phyloP scores from a whole-genome alignment of 345 rosid species.

The Orychophragmus violaceus region DNA sequence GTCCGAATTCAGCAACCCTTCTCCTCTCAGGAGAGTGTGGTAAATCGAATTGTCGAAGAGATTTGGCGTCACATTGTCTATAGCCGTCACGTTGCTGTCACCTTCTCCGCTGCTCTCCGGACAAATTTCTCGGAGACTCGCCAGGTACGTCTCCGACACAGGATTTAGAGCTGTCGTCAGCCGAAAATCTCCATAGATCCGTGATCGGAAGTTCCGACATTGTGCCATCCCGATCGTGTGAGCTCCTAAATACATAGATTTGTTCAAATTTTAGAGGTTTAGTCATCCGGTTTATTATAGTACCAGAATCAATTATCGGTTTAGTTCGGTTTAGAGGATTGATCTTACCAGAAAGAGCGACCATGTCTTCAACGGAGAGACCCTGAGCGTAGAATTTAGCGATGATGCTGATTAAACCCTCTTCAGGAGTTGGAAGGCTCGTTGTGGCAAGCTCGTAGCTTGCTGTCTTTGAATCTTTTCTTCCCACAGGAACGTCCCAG shows the following conservation, averaged over 20 bases:
- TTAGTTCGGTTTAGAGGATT: not conserved
- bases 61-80: slow-evolving; percentile 68
- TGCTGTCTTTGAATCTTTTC: slow-evolving; percentile 85
- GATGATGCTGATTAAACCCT: slow-evolving; percentile 50
- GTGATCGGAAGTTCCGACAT: slow-evolving; percentile 51
- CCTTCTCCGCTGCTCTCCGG: slow-evolving; percentile 48
- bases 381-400: slow-evolving; percentile 65
- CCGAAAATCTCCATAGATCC: slow-evolving; percentile 57
- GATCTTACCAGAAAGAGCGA: slow-evolving; percentile 71
- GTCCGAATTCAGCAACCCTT: slow-evolving; percentile 72
- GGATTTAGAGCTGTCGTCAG: slow-evolving; percentile 40
- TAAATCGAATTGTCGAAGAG: slow-evolving; percentile 72
- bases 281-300: not conserved
- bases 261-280: not conserved
- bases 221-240: slow-evolving; percentile 91
- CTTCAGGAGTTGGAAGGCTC: slow-evolving; percentile 61
- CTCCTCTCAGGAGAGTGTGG: slow-evolving; percentile 48
- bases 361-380: slow-evolving; percentile 74
- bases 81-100: slow-evolving; percentile 51
- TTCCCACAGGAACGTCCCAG: slow-evolving; percentile 92
- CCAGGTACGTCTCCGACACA: slow-evolving; percentile 33
- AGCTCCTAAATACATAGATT: slow-evolving; percentile 41
- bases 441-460: slow-evolving; percentile 39
- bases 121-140: slow-evolving; percentile 45
- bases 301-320: not conserved